Base-by-base conservation (phyloP, 208 protist genomes). In the Acanthamoeba triangularis region DNA sequence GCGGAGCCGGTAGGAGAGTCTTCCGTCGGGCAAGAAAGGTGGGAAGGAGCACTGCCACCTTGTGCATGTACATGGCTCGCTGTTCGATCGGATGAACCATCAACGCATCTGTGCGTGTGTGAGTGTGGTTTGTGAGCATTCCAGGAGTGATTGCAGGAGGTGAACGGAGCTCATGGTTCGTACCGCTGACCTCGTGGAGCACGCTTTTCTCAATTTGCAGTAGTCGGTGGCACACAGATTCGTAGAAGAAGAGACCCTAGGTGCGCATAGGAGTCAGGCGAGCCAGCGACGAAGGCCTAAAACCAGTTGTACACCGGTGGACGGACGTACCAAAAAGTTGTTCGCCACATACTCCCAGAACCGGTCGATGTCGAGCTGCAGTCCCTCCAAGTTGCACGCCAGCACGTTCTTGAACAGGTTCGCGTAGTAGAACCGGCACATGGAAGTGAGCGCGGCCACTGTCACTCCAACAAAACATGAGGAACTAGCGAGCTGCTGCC, bases 301-400 rank as follows among this genome's bases (percentile, higher is more conserved):
- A n/a, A n/a, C n/a, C n/a, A n/a, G n/a, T n/a, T n/a, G n/a, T n/a
- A n/a, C n/a, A n/a, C n/a, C n/a, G n/a, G n/a, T n/a, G n/a, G n/a
- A n/a, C n/a, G n/a, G n/a, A n/a, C n/a, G 56, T 30, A 82, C 74
- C 74, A n/a, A 8, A n/a, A 88, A 88, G 18, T 88, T 1, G 1
- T 35, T 54, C 23, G 5, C 80, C 3, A 63, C 80, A 20, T 47
- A 88, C 4, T 88, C 80, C 80, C 80, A 88, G 49, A 88, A 88
- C 47, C 20, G 6, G 14, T 88, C 80, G 49, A 88, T 88, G n/a
- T 88, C 49, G 4, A 10, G 14, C 18, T 5, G 80, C 20, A 88
- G 49, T 33, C 49, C 30, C 14, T 63, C 80, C n/a, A 88, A 28
- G 80, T 88, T 63, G 23, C 80, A 6, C 7, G 52, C 14, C 5